A percentile compares a stretch with the other conserved stretches of the same genome.
Conservation (phyloP, 371 early-diverging fungal species). For the Mortierella sp. region DNA sequence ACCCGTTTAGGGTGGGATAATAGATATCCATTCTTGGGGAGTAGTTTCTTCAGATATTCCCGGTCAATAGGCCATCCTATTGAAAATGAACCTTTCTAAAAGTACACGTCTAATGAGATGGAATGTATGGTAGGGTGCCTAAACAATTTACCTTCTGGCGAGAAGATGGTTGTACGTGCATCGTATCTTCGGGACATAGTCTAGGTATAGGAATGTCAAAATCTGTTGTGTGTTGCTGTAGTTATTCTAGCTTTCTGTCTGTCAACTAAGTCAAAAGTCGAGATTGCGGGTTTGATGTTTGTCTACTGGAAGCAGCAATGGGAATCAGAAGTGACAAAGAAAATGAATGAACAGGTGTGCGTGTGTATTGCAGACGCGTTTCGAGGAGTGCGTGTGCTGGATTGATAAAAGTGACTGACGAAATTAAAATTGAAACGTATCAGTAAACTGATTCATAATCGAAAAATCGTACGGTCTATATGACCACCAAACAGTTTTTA, state of each 20-base stretch:
- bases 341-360: not conserved
- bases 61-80: not conserved
- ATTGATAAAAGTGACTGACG: not conserved
- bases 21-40: not conserved
- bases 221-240: not conserved
- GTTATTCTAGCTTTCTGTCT: not conserved
- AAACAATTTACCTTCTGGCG: slow-evolving; percentile 90
- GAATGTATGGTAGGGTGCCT: not conserved
- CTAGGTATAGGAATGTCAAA: not conserved
- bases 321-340: not conserved
- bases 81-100: too few species aligned
- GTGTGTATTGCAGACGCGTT: slow-evolving; percentile 12
- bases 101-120: not conserved
- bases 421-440: not conserved
- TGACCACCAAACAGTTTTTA: not conserved
- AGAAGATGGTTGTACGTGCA: slow-evolving; percentile 97
- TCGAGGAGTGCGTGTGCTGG: not conserved
- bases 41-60: not conserved
- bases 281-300: slow-evolving; percentile 2
- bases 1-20: not conserved
- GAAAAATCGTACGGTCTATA: not conserved
- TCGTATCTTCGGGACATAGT: slow-evolving; percentile 96
- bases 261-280: not conserved
- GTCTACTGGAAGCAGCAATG: not conserved
- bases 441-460: not conserved